Percentiles rank a stretch among this genome's conserved stretches.
phyloP scores from a whole-genome alignment of 75 land plant genomes.

The Sequoiadendron giganteum region DNA sequence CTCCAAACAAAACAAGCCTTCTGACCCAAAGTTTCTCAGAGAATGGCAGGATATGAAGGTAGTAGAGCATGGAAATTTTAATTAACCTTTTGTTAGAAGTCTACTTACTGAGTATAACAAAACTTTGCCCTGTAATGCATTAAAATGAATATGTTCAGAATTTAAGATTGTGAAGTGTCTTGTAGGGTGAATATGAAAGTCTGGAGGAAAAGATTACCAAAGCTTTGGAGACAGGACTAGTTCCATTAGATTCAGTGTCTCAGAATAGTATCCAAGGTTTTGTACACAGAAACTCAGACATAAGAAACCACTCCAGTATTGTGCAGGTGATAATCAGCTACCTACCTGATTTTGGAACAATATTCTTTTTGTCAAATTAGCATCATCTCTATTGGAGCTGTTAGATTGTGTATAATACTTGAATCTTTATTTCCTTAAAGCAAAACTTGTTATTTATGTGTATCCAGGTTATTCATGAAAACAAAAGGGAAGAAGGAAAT shows the following conservation, averaged over 20 bases:
- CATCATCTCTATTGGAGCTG: background rate
- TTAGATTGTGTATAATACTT: background rate
- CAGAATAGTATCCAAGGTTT: background rate
- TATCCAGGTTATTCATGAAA: conserved; percentile 8
- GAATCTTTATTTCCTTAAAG: background rate
- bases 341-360: no score
- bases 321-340: background rate
- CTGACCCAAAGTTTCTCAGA: background rate
- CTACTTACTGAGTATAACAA: no score
- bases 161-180: background rate
- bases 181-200: conserved; percentile 1
- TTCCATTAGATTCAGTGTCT: background rate
- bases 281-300: background rate
- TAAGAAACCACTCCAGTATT: background rate
- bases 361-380: no score
- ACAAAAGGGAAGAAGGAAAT: background rate
- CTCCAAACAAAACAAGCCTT: background rate
- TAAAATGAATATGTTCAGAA: background rate
- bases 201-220: background rate
- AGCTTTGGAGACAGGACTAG: background rate
- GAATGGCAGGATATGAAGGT: background rate
- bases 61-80: background rate
- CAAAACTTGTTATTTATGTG: background rate
- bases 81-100: background rate
- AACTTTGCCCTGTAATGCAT: background rate